phyloP scores from a whole-genome alignment of 1,284 basidiomycete species.

The Erythrobasidium hasegawianum region DNA sequence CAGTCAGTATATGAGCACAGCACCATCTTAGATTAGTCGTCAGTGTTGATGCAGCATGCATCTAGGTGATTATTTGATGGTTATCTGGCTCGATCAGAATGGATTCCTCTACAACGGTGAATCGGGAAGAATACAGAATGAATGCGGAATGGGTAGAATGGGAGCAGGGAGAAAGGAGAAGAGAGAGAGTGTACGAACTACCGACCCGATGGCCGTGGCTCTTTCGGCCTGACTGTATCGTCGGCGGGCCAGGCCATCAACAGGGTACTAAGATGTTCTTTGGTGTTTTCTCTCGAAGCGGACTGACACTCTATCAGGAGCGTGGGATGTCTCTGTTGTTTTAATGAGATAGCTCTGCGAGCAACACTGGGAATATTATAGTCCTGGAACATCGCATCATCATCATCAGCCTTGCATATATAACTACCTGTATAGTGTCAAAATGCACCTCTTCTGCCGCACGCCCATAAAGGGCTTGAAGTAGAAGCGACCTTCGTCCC shows the following conservation, averaged over 20 bases:
- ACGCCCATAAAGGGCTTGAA: constrained; percentile 30
- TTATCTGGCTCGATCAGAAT: no score
- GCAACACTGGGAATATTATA: constrained; percentile 23
- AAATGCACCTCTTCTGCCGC: constrained; percentile 34
- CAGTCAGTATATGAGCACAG: no score
- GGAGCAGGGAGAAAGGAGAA: no score
- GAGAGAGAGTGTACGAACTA: constrained; percentile 28
- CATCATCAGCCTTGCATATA: not conserved
- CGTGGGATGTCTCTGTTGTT: constrained; percentile 2
- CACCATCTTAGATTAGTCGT: no score
- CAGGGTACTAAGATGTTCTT: constrained; percentile 33
- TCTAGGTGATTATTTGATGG: no score
- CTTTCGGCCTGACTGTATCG: no score
- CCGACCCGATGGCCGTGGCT: constrained; percentile 25
- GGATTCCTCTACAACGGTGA: no score
- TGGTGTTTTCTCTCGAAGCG: constrained; percentile 18
- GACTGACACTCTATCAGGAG: constrained; percentile 31
- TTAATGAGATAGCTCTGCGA: constrained; percentile 18
- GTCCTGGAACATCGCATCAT: not conserved
- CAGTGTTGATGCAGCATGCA: no score
- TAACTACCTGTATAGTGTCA: no score
- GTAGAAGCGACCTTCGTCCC: constrained; percentile 5
- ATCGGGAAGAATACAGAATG: not conserved
- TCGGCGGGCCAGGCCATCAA: not conserved
- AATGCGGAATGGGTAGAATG: not conserved